A percentile compares a stretch with the other conserved stretches of the same genome.
These are phyloP conservation scores for Capsaspora owczarzaki DNA, from an alignment of 78 protist genomes.

Conservation along the genomic window DNA sequence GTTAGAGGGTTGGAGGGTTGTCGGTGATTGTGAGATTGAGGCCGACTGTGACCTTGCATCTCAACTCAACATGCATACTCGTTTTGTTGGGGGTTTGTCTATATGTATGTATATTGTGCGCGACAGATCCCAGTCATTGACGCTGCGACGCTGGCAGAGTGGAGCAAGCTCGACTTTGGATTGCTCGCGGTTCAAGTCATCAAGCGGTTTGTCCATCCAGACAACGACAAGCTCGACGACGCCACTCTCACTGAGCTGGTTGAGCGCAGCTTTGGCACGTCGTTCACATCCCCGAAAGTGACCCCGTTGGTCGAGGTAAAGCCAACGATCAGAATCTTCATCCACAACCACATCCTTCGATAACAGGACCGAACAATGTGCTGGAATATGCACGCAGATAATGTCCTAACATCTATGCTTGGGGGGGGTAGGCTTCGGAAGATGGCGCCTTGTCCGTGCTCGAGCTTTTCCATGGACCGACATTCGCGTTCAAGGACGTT, in stretches of 20 bases:
- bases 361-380: too few species aligned
- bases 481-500: constrained; percentile 73
- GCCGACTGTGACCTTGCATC: too few species aligned
- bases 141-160: not conserved
- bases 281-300: not conserved
- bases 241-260: not conserved
- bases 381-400: too few species aligned
- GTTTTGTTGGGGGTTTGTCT: too few species aligned
- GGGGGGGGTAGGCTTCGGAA: not conserved
- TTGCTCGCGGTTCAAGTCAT: constrained; percentile 31
- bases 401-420: too few species aligned
- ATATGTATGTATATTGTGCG: too few species aligned
- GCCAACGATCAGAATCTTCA: too few species aligned
- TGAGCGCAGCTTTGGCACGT: not conserved
- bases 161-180: constrained; percentile 23
- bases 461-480: constrained; percentile 75
- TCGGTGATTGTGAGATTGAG: too few species aligned
- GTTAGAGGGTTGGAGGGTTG: too few species aligned
- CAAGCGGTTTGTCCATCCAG: not conserved
- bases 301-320: not conserved
- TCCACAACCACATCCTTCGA: too few species aligned
- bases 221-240: not conserved
- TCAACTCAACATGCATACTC: too few species aligned
- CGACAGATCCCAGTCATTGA: constrained; percentile 23
- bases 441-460: not conserved